Conservation (phyloP, 208 protist species). For the Crithidia expoeki region DNA sequence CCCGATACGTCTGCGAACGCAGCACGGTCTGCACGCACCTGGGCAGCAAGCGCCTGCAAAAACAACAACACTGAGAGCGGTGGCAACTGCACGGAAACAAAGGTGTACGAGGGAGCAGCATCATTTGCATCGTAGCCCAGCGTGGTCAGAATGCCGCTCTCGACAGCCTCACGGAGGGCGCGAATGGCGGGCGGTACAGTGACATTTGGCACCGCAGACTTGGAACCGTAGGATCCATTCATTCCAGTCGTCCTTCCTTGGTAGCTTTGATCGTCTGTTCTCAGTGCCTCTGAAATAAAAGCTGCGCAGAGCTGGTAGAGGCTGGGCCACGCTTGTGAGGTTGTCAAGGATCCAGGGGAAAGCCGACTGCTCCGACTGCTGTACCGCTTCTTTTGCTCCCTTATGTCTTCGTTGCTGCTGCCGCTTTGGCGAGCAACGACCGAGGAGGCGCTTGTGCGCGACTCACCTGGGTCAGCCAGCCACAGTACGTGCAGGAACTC, state of each 20-base stretch:
- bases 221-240: background rate
- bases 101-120: too few relatives aligned
- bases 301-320: background rate
- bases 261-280: background rate
- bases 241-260: background rate
- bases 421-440: background rate
- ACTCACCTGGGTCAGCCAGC: conserved; percentile 26
- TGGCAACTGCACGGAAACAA: background rate
- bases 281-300: background rate
- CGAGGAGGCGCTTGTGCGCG: background rate
- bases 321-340: conserved; percentile 7
- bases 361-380: background rate
- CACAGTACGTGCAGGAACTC: conserved; percentile 35
- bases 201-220: background rate
- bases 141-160: background rate
- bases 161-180: background rate
- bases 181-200: background rate
- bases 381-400: background rate
- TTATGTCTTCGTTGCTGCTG: background rate
- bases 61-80: conserved; percentile 9
- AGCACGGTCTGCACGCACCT: conserved; percentile 4
- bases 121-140: background rate
- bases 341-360: background rate
- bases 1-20: background rate
- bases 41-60: background rate